Evolutionary conservation across 108 stramenopile species (phyloP), one percentile per base, ranked within the genome.

Genomic region (Mediolabrus comicus): DNA sequence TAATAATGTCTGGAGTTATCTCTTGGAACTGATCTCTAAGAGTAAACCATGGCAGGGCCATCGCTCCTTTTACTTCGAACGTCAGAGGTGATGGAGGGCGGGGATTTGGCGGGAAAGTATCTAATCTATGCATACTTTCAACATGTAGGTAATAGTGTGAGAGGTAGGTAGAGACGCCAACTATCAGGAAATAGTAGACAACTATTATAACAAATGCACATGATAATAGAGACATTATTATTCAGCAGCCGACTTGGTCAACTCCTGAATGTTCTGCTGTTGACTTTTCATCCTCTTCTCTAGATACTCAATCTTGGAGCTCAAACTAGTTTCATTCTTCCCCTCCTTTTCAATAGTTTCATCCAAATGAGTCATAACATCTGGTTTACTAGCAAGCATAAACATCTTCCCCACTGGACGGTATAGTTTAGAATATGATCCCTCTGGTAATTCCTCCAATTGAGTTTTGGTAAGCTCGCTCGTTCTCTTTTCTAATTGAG

Each of bases 371-470:
- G 62, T 74, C 52, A 87, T 68, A 12, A 92, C 72, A 4, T 88
- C 79, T 5, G 77, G 55, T 53, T 80, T 38, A 16, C 66, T 71
- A 4, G 86, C 67, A 38, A 84, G 75, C 78, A 96, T 64, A 79
- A 96, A 96, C 72, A 91, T 81, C 71, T 97, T 97, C 16, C 96
- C 96, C 33, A 93, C 68, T 10, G 71, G 61, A 33, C 82, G 75
- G 67, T 87, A 97, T 74, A 92, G 82, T 24, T 79, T 75, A 0
- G 81, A 32, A 52, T 83, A 74, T 2, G 65, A 65, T 3, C 63
- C 82, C 14, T 59, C 55, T 9, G 89, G 86, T 11, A 86, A 24
- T 55, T 80, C 67, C 49, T 81, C 68, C 26, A 97, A 60, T 79
- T 97, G 92, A 12, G 22, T 22, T 26, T 80, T 73, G 12, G 94